Conservation (phyloP, 2,329 filamentous ascomycete species). For the Colletotrichum scovillei region DNA sequence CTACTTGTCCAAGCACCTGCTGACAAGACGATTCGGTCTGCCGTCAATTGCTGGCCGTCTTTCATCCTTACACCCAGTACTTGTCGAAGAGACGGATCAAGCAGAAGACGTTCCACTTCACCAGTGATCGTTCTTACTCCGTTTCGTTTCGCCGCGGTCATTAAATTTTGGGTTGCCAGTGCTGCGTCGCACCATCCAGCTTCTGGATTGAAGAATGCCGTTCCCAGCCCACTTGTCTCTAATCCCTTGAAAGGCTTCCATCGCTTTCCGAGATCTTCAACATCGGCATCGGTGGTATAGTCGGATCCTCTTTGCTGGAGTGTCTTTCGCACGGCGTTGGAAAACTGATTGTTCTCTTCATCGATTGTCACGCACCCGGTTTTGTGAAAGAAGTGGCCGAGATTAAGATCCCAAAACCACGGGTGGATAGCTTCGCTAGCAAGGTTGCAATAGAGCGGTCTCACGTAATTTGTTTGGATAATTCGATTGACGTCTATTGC, state of each 20-base stretch:
- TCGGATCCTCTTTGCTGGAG: slow-evolving; percentile 21
- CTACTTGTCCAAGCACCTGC: slow-evolving; percentile 65
- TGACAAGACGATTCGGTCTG: slow-evolving; percentile 65
- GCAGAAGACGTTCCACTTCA: neutral
- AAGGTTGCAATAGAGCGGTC: slow-evolving; percentile 43
- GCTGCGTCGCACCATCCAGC: slow-evolving; percentile 25
- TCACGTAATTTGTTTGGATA: slow-evolving; percentile 48
- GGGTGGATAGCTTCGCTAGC: slow-evolving; percentile 44
- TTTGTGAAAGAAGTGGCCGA: slow-evolving; percentile 28
- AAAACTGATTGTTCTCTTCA: neutral
- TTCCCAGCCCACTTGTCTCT: neutral
- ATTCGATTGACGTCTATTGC: slow-evolving; percentile 51
- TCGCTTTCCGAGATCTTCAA: neutral
- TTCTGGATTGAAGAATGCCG: slow-evolving; percentile 23
- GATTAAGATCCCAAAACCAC: slow-evolving; percentile 19
- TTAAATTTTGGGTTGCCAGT: slow-evolving; percentile 10
- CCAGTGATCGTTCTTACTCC: slow-evolving; percentile 10
- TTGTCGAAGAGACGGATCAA: neutral
- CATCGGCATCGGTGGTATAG: slow-evolving; percentile 9
- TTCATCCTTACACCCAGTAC: neutral
- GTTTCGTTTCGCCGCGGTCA: slow-evolving; percentile 12
- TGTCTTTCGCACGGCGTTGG: neutral
- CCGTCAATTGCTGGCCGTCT: slow-evolving; percentile 23
- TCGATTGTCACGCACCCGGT: slow-evolving; percentile 17
- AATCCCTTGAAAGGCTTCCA: neutral